Evolutionary conservation across 228 moss, liverwort and hornwort genomes (phyloP).

Genomic region (Sphagnum magellanicum): DNA sequence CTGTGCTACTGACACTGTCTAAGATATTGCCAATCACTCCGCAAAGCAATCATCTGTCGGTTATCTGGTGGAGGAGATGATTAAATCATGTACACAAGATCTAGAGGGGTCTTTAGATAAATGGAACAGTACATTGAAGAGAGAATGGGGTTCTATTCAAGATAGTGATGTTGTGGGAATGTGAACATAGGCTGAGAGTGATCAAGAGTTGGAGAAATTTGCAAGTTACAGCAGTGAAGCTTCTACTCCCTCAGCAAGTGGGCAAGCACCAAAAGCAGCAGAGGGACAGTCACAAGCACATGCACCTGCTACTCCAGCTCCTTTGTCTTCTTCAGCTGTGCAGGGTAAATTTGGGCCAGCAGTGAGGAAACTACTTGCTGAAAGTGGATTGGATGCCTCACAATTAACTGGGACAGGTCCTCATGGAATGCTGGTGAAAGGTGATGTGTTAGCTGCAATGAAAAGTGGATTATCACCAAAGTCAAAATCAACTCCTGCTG

Average conservation of each 20-base stretch:
- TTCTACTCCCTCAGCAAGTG: conserved; percentile 20
- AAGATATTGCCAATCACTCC: background rate
- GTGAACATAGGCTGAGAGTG: conserved; percentile 47
- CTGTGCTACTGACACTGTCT: too few species aligned
- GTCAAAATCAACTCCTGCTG: conserved; percentile 20
- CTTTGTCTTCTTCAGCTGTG: conserved; percentile 24
- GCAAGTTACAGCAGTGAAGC: conserved; percentile 52
- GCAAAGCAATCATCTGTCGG: background rate
- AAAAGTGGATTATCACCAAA: conserved; percentile 43
- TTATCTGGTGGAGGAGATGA: background rate
- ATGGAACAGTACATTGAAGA: too few species aligned
- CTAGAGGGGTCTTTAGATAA: background rate
- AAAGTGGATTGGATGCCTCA: conserved; percentile 82
- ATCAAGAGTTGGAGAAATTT: conserved; percentile 64
- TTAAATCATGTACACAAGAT: background rate
- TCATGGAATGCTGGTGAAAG: conserved; percentile 80
- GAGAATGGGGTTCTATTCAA: too few species aligned
- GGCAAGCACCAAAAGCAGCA: conserved; percentile 11
- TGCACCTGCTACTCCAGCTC: conserved; percentile 21
- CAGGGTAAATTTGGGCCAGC: conserved; percentile 75
- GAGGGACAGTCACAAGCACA: conserved; percentile 27
- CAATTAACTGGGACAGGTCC: conserved; percentile 84
- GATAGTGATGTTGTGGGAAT: too few species aligned
- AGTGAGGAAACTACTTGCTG: conserved; percentile 75
- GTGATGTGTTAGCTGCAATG: conserved; percentile 81